These are phyloP conservation scores for Kregervanrija pseudodelftensis DNA, from an alignment of 805 yeast genomes.

Conservation along the genomic window DNA sequence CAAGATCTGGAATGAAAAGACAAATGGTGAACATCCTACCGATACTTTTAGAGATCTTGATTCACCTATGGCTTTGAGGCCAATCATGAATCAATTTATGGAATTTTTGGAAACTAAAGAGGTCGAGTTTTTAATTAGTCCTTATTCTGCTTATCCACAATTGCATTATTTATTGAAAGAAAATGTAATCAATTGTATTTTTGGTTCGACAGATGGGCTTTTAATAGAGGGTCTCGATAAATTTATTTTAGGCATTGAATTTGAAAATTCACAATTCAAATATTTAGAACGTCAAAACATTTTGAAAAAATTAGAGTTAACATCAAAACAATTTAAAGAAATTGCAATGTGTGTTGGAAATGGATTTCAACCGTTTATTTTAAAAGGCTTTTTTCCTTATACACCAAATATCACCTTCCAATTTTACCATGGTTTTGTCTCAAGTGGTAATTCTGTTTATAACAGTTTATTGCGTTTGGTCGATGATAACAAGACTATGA, in stretches of 20 bases:
- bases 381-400: constrained; percentile 38
- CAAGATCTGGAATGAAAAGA: constrained; percentile 38
- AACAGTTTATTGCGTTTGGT: constrained; percentile 38
- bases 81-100: constrained; percentile 50
- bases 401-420: constrained; percentile 19
- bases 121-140: constrained; percentile 69
- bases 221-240: constrained; percentile 54
- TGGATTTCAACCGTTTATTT: constrained; percentile 58
- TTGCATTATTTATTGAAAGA: constrained; percentile 59
- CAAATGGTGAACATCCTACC: constrained; percentile 21
- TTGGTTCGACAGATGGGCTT: constrained; percentile 78
- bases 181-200: constrained; percentile 61
- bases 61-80: constrained; percentile 42
- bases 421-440: constrained; percentile 26
- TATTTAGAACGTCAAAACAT: constrained; percentile 54
- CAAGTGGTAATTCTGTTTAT: constrained; percentile 38
- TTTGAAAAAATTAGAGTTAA: constrained; percentile 51
- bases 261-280: constrained; percentile 56
- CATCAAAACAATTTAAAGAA: constrained; percentile 66
- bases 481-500: constrained; percentile 38
- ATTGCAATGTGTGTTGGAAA: constrained; percentile 75
- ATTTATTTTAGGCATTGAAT: constrained; percentile 67
- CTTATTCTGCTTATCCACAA: constrained; percentile 76
- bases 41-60: constrained; percentile 49
- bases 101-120: constrained; percentile 46